Evolutionary conservation across 768 basidiomycete genomes (phyloP), one percentile per base, ranked within the genome.

Genomic region (Tremella mesenterica): DNA sequence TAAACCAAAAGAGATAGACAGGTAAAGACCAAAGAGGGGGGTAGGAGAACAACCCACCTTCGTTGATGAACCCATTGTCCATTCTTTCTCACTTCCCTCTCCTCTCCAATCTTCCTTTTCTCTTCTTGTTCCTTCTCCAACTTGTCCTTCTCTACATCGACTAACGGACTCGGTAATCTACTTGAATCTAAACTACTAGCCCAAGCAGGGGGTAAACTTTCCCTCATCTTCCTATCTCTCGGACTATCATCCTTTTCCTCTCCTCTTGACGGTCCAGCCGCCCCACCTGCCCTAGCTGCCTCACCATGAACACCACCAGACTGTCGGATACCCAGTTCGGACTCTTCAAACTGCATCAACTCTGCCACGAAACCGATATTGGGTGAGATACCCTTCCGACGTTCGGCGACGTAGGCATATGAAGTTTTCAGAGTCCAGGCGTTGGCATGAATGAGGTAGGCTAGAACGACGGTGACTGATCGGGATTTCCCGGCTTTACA

Each of bases 341-440:
- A 78, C 68, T 93, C 90, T 75, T 97, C 92, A 66, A 92, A 95
- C 44, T 83, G 85, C 92, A 95, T 95, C 38, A 97, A 80, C 73
- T 95, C 91, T 3, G 88, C 89, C 39, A 96, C 90, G 73, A 97
- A 97, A 6, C 93, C 93, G 58, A 97, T 93, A 69, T 95, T 96
- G 9, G 92, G 93, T 13, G 88, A 91, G 60, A 96, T 93, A 59
- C 90, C 90, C 61, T 88, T 89, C 30, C 93, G 82, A 8, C 90
- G 81, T 63, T 92, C 92, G 34, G 88, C 80, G 23, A 97, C 92
- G 67, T 90, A 95, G 0, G 84, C 76, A 70, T 96, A 97, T 1
- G 93, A 89, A 31, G 82, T 82, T 28, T 88, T 85, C 36, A 96
- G 81, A 18, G 90, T 86, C 93, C 93, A 96, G 68, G 91, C 90